These are phyloP conservation scores for Oryza rufipogon DNA, from an alignment of 176 grass and related monocot genomes.

Conservation along the genomic window DNA sequence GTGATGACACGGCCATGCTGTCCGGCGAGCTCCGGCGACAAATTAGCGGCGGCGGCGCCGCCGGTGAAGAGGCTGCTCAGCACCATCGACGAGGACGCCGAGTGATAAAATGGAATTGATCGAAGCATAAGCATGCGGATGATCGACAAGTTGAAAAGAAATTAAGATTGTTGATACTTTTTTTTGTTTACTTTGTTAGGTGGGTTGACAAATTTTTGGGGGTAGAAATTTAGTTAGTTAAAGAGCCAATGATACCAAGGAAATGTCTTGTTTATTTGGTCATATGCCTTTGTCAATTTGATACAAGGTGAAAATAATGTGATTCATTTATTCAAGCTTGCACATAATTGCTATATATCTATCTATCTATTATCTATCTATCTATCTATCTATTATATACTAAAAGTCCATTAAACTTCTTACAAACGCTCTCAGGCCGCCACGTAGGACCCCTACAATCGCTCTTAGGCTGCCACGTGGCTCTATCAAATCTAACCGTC, in stretches of 20 bases:
- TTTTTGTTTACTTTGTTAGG: background rate
- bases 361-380: too few relatives aligned
- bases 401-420: too few relatives aligned
- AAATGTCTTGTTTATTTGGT: background rate
- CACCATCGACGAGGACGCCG: conserved; percentile 51
- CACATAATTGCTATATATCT: background rate
- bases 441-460: too few relatives aligned
- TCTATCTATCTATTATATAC: too few relatives aligned
- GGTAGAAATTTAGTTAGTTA: background rate
- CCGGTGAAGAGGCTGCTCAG: conserved; percentile 43
- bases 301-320: background rate
- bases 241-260: background rate
- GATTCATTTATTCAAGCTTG: background rate
- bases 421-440: too few relatives aligned
- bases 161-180: background rate
- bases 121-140: background rate
- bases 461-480: too few relatives aligned
- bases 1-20: background rate
- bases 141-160: background rate
- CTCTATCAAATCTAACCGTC: too few relatives aligned
- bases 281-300: background rate
- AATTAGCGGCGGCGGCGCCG: background rate
- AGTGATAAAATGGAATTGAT: background rate
- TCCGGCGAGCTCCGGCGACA: background rate
- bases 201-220: background rate